These are phyloP conservation scores for Amanita muscaria DNA, from an alignment of 768 basidiomycete species.

Conservation along the genomic window DNA sequence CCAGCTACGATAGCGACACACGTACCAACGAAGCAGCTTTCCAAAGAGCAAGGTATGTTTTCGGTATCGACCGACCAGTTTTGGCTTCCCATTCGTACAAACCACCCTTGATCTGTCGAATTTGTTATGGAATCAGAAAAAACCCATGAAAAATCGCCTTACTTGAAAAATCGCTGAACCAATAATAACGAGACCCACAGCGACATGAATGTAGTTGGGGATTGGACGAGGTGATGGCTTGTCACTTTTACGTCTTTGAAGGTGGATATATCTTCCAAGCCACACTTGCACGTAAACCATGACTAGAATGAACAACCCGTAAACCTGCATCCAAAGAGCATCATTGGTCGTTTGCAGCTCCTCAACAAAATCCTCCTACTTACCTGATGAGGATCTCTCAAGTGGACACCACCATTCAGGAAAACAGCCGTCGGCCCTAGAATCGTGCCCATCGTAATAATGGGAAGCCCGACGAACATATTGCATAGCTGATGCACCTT, in stretches of 20 bases:
- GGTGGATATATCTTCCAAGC: slow-evolving; percentile 49
- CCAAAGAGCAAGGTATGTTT: slow-evolving; percentile 35
- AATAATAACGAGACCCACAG: slow-evolving; percentile 41
- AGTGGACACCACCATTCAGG: slow-evolving; percentile 32
- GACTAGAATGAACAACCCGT: slow-evolving; percentile 41
- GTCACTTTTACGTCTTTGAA: neutral
- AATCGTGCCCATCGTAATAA: slow-evolving; percentile 40
- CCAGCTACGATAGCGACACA: neutral
- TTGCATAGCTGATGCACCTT: slow-evolving; percentile 45
- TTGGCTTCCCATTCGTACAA: slow-evolving; percentile 33
- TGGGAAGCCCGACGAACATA: slow-evolving; percentile 37
- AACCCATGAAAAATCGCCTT: slow-evolving; percentile 1
- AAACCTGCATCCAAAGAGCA: slow-evolving; percentile 27
- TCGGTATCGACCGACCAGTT: slow-evolving; percentile 24
- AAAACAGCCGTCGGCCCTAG: slow-evolving; percentile 40
- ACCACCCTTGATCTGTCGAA: slow-evolving; percentile 32
- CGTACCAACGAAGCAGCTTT: slow-evolving; percentile 35
- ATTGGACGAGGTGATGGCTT: slow-evolving; percentile 31
- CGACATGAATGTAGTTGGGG: slow-evolving; percentile 48
- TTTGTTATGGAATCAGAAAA: neutral
- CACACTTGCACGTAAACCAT: slow-evolving; percentile 43
- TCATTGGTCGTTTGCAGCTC: neutral
- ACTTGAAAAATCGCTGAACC: slow-evolving; percentile 46
- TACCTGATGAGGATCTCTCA: slow-evolving; percentile 43
- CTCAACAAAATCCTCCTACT: slow-evolving; percentile 8